Base-by-base conservation (phyloP, 495 filamentous ascomycete species). In the Aspergillus diversus region DNA sequence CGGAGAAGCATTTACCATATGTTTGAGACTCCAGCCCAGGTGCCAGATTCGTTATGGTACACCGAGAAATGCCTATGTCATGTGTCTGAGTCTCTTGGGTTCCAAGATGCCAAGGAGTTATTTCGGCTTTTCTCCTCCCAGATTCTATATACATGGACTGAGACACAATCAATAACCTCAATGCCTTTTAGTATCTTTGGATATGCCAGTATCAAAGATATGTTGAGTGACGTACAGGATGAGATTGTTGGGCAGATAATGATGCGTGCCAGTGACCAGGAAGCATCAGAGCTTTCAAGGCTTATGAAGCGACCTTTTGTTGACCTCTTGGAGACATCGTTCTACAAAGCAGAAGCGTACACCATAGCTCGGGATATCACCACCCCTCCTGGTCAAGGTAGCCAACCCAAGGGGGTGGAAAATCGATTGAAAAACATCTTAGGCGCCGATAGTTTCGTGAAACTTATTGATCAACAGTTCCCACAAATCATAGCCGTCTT, bases 81-180 rank as follows among this genome's bases (percentile, higher is more conserved):
- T 49, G 84, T 97, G 31, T 84, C 92, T 5, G 77, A 72, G 47
- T 77, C 83, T 6, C 80, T 96, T 42, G 79, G 84, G 3, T 83
- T 97, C 37, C 69, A 78, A 37, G 80, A 84, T 43, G 79, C 90
- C 1, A 83, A 82, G 66, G 82, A 87, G 46, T 72, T 99, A 4
- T 97, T 98, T 71, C 83, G 80, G n/a, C 81, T 98, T 4, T 98
- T 97, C 69, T 87, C 90, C 16, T 88, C 93, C 27, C 96, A 99
- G 72, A 82, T 98, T n/a, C 79, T 98, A 5, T 96, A 91, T 71
- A 96, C 93, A 0, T 98, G 95, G 96, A 84, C 93, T 3, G 84
- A 90, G 61, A 72, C 75, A 2, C 83, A 89, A 54, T 75, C 81
- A 32, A 74, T 96, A 11, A 76, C 80, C 1, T 80, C 84, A 4